Evolutionary conservation across 1,284 basidiomycete species (phyloP).

Genomic region (Cutaneotrichosporon cyanovorans): DNA sequence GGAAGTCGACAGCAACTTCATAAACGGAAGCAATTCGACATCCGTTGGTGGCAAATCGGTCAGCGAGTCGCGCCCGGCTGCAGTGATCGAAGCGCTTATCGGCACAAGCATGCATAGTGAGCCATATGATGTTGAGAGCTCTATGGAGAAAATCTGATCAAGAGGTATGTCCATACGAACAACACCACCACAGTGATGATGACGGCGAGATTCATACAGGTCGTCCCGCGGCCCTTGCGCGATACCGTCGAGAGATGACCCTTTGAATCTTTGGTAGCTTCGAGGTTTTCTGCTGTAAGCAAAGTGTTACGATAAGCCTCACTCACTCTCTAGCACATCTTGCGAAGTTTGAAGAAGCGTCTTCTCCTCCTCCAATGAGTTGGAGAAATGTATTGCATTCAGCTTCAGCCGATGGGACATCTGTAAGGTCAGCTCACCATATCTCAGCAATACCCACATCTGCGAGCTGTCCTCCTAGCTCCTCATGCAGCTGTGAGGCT

Average conservation of each 20-base stretch:
- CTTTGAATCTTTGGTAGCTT: conserved; percentile 35
- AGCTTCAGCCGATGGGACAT: conserved; percentile 46
- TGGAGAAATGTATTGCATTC: conserved; percentile 45
- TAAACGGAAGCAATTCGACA: conserved; percentile 3
- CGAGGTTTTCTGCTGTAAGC: conserved; percentile 35
- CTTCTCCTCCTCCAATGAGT: conserved; percentile 45
- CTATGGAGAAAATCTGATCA: conserved; percentile 43
- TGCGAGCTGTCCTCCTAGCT: conserved; percentile 44
- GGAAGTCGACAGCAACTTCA: not conserved
- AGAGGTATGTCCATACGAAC: conserved; percentile 46
- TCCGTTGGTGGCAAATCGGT: conserved; percentile 1
- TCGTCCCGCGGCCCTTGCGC: conserved; percentile 41
- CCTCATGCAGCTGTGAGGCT: conserved; percentile 42
- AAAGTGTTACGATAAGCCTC: not conserved
- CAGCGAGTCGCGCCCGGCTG: not conserved
- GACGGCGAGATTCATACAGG: conserved; percentile 43
- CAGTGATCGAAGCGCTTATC: too few species aligned
- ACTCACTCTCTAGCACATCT: conserved; percentile 41
- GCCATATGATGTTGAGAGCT: not conserved
- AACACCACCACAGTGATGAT: conserved; percentile 39
- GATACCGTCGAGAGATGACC: conserved; percentile 38
- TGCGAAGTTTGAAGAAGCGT: conserved; percentile 37
- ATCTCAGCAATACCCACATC: conserved; percentile 33
- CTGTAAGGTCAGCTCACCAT: conserved; percentile 18
- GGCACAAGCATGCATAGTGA: not conserved